Base-by-base conservation (phyloP, 78 protist species). In the Polysphondylium violaceum region DNA sequence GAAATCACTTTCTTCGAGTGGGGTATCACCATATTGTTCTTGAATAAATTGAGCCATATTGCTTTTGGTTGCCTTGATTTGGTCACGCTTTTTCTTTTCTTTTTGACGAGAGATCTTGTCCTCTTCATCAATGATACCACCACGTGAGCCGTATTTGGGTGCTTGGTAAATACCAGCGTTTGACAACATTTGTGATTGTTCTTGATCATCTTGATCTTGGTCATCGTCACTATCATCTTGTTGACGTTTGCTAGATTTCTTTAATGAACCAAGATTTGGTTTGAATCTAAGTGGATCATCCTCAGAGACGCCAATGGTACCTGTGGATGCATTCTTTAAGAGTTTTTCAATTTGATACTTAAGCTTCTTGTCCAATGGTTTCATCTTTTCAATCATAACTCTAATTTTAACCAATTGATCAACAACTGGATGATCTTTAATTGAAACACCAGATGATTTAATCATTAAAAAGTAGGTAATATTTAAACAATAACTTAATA, bases 381-480 rank as follows among this genome's bases (percentile, higher is more conserved):
- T 31, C 50, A 95, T 31, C 87, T 86, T 88, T 33, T 96, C 97
- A 55, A 96, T 5, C 40, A 93, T 44, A 40, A 68, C 53, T 58
- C 98, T 93, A n/a, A 91, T 77, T 12, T 59, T 76, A 29, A 97
- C 93, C 31, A 97, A 85, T 74, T 90, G 87, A 35, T 50, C 90
- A 61, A 97, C 71, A 53, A 97, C 98, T 68, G 98, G 97, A 76
- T 97, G 98, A 72, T 95, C 95, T 41, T 78, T 78, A 53, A 97
- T 93, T 23, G 90, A 50, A 63, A 44, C 17, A 31, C 97, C 97
- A 21, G 93, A 73, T 33, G 95, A 86, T 86, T 97, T 95, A 58
- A 96, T 75, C 76, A 94, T 59, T 69, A 97, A 61, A 63, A 93
- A 97, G 78, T 96, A 97, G 33, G 93, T 29, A 58, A 97, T 59